These are phyloP conservation scores for Coemansia furcata DNA, from an alignment of 192 early-diverging fungal genomes.

Conservation along the genomic window DNA sequence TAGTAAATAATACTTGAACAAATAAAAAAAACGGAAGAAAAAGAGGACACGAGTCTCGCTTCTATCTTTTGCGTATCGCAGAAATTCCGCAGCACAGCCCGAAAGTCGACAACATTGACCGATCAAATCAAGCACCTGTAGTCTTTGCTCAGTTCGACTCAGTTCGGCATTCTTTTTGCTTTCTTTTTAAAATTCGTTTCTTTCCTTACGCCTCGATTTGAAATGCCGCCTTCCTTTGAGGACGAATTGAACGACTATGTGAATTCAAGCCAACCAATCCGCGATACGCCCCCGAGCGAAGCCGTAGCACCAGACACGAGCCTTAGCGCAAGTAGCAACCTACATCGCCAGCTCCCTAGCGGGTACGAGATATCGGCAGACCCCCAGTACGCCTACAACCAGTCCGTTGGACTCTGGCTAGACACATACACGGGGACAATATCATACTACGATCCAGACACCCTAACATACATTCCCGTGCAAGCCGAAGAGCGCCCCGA, in stretches of 20 bases:
- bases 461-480: slow-evolving; percentile 56
- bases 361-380: slow-evolving; percentile 43
- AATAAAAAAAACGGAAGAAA: slow-evolving; percentile 2
- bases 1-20: neutral
- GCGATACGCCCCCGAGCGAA: neutral
- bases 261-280: neutral
- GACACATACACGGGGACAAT: slow-evolving; percentile 52
- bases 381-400: slow-evolving; percentile 52
- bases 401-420: slow-evolving; percentile 53
- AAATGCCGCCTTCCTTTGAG: slow-evolving; percentile 24
- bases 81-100: neutral
- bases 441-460: slow-evolving; percentile 55
- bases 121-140: neutral
- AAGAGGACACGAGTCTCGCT: neutral
- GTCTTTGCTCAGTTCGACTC: neutral
- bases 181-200: neutral
- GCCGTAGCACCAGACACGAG: neutral
- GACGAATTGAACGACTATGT: slow-evolving; percentile 27
- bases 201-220: neutral
- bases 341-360: slow-evolving; percentile 4
- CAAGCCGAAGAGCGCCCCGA: neutral
- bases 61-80: neutral
- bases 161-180: neutral
- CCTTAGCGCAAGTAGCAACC: neutral
- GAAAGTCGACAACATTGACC: neutral